phyloP scores from a whole-genome alignment of 352 stramenopile species.

The Lagenidium giganteum region DNA sequence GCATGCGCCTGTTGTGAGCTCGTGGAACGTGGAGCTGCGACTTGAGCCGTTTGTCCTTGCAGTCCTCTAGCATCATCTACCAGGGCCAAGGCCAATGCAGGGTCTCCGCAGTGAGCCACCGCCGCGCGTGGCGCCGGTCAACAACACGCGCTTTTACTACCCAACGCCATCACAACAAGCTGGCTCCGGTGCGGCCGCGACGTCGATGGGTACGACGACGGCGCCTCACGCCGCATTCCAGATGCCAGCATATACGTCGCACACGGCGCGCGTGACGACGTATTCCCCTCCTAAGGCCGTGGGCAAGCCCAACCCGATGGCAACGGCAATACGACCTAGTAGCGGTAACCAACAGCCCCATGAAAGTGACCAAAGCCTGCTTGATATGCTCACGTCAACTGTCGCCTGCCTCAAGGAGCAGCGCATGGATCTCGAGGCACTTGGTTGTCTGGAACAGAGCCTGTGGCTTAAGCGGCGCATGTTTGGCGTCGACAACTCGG shows the following conservation, averaged over 20 bases:
- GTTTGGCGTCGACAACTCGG: slow-evolving; percentile 56
- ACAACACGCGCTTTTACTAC: slow-evolving; percentile 3
- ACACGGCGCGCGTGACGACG: slow-evolving; percentile 20
- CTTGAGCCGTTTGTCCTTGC: too few species aligned
- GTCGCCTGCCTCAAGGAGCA: slow-evolving; percentile 66
- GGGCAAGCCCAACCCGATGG: background rate
- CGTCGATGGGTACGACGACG: too few species aligned
- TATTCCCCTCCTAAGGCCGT: slow-evolving; percentile 19
- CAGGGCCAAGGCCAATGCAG: too few species aligned
- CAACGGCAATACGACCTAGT: background rate
- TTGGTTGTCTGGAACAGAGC: slow-evolving; percentile 69
- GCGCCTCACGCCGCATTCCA: slow-evolving; percentile 30
- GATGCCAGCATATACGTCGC: slow-evolving; percentile 39
- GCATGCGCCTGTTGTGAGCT: too few species aligned
- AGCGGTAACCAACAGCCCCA: slow-evolving; percentile 10
- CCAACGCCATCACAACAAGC: too few species aligned
- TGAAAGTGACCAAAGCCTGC: slow-evolving; percentile 52
- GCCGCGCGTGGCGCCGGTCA: background rate
- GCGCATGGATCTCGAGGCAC: slow-evolving; percentile 66
- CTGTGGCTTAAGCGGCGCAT: slow-evolving; percentile 74
- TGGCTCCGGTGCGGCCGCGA: too few species aligned
- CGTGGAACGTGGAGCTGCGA: too few species aligned
- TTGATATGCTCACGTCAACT: slow-evolving; percentile 71
- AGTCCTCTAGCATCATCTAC: too few species aligned
- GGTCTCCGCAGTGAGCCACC: too few species aligned